phyloP scores from a whole-genome alignment of 2,329 filamentous ascomycete species.

The Colletotrichum cuscutae region DNA sequence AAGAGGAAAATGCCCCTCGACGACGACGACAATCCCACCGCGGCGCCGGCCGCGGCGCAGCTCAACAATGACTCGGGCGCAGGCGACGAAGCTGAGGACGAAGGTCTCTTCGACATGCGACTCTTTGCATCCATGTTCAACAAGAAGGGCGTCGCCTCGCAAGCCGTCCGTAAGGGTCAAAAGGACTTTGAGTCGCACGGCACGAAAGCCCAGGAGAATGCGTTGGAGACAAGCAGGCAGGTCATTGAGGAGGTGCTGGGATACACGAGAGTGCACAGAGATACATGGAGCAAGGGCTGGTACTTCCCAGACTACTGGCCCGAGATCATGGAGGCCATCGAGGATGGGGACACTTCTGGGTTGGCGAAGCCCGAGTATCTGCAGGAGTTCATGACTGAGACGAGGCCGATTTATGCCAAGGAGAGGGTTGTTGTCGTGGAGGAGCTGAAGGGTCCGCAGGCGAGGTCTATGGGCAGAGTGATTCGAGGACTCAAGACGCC shows the following conservation, averaged over 20 bases:
- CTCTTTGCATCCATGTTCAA: slow-evolving; percentile 68
- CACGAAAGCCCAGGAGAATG: slow-evolving; percentile 81
- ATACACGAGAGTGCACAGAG: slow-evolving; percentile 80
- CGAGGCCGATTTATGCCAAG: slow-evolving; percentile 46
- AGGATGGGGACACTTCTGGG: slow-evolving; percentile 20
- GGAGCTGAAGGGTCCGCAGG: slow-evolving; percentile 76
- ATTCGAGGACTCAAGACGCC: slow-evolving; percentile 64
- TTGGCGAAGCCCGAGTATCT: slow-evolving; percentile 30
- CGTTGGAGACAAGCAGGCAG: slow-evolving; percentile 81
- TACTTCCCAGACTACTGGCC: slow-evolving; percentile 75
- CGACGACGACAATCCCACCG: slow-evolving; percentile 53
- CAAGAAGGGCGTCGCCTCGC: slow-evolving; percentile 62
- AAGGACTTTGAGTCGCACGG: slow-evolving; percentile 98
- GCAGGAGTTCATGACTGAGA: slow-evolving; percentile 27
- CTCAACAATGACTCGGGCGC: slow-evolving; percentile 37
- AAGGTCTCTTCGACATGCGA: slow-evolving; percentile 89
- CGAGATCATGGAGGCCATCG: slow-evolving; percentile 20
- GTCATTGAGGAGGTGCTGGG: slow-evolving; percentile 91
- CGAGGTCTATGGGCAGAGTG: slow-evolving; percentile 79
- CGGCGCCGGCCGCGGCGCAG: slow-evolving; percentile 31
- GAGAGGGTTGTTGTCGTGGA: slow-evolving; percentile 75
- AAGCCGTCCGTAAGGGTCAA: slow-evolving; percentile 88
- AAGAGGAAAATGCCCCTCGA: slow-evolving; percentile 51
- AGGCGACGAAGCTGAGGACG: slow-evolving; percentile 72
- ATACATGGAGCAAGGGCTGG: slow-evolving; percentile 74